These are phyloP conservation scores for Cymbopogon citratus DNA, from an alignment of 176 grass and related monocot species.

Conservation along the genomic window DNA sequence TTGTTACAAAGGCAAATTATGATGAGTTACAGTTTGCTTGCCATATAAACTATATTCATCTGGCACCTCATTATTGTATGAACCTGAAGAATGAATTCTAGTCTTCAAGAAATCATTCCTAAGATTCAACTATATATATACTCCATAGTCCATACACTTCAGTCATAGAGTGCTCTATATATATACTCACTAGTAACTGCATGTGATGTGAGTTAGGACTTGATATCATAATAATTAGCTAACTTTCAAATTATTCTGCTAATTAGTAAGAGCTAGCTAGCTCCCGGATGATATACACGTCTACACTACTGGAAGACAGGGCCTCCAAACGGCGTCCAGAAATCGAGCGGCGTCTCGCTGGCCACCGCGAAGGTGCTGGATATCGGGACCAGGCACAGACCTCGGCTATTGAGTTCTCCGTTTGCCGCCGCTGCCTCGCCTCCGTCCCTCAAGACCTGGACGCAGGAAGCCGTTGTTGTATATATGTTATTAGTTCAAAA, in stretches of 20 bases:
- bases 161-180: background rate
- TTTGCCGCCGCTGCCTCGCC: conserved; percentile 27
- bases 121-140: conserved; percentile 19
- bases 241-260: background rate
- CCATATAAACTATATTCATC: background rate
- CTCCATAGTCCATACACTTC: background rate
- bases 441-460: conserved; percentile 18
- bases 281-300: background rate
- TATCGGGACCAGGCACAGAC: conserved; percentile 82
- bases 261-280: background rate
- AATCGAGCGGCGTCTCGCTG: conserved; percentile 61
- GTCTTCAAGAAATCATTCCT: conserved; percentile 38
- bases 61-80: conserved; percentile 23
- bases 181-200: background rate
- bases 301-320: conserved; percentile 49
- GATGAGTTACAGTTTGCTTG: background rate
- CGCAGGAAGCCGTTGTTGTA: background rate
- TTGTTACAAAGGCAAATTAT: conserved; percentile 12
- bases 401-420: conserved; percentile 53
- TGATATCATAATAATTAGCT: background rate
- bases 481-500: background rate
- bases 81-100: conserved; percentile 44
- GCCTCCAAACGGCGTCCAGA: conserved; percentile 72
- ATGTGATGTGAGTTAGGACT: background rate
- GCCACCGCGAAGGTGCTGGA: conserved; percentile 75